Conservation (phyloP, 176 grass and related monocot species). For the Oryza glaberrima region DNA sequence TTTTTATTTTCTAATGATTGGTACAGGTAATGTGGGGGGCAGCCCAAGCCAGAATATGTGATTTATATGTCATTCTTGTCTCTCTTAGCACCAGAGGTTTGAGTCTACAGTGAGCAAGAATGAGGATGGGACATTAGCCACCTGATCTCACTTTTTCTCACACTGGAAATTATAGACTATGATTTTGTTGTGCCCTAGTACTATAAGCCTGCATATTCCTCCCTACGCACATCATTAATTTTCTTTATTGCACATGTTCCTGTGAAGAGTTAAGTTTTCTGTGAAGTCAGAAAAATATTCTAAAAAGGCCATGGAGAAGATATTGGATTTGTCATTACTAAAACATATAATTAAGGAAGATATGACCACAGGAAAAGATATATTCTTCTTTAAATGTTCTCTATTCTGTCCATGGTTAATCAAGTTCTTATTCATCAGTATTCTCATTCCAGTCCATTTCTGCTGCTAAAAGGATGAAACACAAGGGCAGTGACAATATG, state of each 20-base stretch:
- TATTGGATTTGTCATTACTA: constrained; percentile 44
- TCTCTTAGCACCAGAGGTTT: constrained; percentile 40
- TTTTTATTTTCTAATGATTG: constrained; percentile 63
- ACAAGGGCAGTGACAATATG: not conserved
- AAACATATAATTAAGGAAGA: constrained; percentile 28
- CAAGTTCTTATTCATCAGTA: constrained; percentile 13
- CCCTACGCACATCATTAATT: constrained; percentile 38
- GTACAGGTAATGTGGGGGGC: constrained; percentile 31
- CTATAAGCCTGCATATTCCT: constrained; percentile 44
- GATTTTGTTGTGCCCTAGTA: constrained; percentile 35
- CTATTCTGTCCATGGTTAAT: constrained; percentile 3
- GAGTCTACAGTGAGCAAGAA: constrained; percentile 24
- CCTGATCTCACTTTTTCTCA: constrained; percentile 39
- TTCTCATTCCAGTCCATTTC: not conserved
- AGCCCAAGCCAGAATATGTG: constrained; percentile 53
- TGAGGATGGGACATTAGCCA: constrained; percentile 28
- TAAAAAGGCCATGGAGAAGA: constrained; percentile 36
- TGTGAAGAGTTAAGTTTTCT: constrained; percentile 41
- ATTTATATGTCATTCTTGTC: constrained; percentile 46
- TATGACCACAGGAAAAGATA: not conserved
- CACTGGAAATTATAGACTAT: constrained; percentile 27
- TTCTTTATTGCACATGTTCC: constrained; percentile 44
- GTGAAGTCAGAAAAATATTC: constrained; percentile 14
- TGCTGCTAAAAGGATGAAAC: not conserved
- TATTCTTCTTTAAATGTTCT: constrained; percentile 15